Conservation (phyloP, 2,329 filamentous ascomycete genomes). For the Penicillium hesseltinei region DNA sequence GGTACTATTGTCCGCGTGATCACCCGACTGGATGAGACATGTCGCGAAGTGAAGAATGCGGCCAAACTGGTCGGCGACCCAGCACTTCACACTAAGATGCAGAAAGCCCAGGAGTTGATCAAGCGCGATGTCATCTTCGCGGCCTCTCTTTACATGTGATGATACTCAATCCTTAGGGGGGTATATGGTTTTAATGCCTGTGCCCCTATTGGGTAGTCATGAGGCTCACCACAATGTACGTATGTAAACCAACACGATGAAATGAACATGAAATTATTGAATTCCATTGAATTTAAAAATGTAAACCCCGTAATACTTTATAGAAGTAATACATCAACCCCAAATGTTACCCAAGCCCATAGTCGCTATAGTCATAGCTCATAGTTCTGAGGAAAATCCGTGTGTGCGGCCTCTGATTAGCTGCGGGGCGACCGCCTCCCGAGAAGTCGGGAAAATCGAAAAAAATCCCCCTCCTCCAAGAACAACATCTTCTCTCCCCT, state of each 20-base stretch:
- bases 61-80: slow-evolving; percentile 94
- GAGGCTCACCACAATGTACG: not conserved
- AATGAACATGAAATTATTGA: slow-evolving; percentile 1
- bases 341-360: not conserved
- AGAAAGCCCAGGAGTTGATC: slow-evolving; percentile 94
- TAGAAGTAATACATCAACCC: not conserved
- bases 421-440: slow-evolving; percentile 28
- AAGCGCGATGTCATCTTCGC: slow-evolving; percentile 93
- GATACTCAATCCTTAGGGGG: not conserved
- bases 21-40: slow-evolving; percentile 90
- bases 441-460: slow-evolving; percentile 22
- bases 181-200: not conserved
- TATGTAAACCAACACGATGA: not conserved
- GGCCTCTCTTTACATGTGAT: slow-evolving; percentile 79
- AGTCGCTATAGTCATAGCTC: not conserved
- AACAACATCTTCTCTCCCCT: slow-evolving; percentile 20
- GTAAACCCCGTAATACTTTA: not conserved
- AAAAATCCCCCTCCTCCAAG: slow-evolving; percentile 20
- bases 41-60: slow-evolving; percentile 94
- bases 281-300: too few relatives aligned
- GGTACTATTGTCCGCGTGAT: slow-evolving; percentile 96
- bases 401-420: slow-evolving; percentile 31
- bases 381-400: slow-evolving; percentile 14
- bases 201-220: not conserved
- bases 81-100: slow-evolving; percentile 92